Percentiles rank a stretch among this genome's conserved stretches.
These are phyloP conservation scores for Podila verticillata DNA, from an alignment of 192 early-diverging fungal genomes.

Conservation along the genomic window DNA sequence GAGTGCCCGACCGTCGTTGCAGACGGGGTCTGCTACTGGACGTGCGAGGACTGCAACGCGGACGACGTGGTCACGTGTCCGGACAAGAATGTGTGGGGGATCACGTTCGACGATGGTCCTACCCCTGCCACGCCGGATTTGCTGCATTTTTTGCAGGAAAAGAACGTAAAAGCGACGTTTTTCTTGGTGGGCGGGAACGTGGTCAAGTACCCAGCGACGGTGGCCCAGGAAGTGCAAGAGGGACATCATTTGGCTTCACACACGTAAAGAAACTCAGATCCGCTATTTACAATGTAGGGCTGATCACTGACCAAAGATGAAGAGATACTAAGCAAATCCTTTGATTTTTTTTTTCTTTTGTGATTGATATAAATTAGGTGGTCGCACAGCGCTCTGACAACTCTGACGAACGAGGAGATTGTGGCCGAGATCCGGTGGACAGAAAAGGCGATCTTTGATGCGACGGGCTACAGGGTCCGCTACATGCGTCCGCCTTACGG, in stretches of 20 bases:
- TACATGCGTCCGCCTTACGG: slow-evolving; percentile 74
- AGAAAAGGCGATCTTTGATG: slow-evolving; percentile 41
- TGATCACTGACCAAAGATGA: too few species aligned
- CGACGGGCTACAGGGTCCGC: slow-evolving; percentile 24
- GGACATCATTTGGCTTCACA: slow-evolving; percentile 36
- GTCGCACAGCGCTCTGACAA: slow-evolving; percentile 46
- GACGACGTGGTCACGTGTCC: slow-evolving; percentile 57
- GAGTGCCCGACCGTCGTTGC: neutral
- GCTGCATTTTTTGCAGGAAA: slow-evolving; percentile 53
- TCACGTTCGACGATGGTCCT: slow-evolving; percentile 78
- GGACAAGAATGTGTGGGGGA: slow-evolving; percentile 54
- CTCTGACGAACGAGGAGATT: slow-evolving; percentile 49
- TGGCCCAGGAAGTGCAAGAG: slow-evolving; percentile 1
- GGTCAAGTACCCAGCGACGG: slow-evolving; percentile 47
- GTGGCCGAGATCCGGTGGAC: slow-evolving; percentile 48
- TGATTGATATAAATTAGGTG: too few species aligned
- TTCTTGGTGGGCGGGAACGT: slow-evolving; percentile 73
- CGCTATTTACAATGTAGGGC: too few species aligned
- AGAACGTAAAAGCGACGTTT: slow-evolving; percentile 67
- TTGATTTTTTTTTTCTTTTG: slow-evolving; percentile 1
- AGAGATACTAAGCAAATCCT: neutral
- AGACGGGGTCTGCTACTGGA: slow-evolving; percentile 53
- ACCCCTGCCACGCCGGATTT: slow-evolving; percentile 56
- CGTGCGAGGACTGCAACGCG: slow-evolving; percentile 50
- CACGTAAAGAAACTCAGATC: slow-evolving; percentile 16